phyloP scores from a whole-genome alignment of 2,329 filamentous ascomycete genomes.

The Curvularia eragrostidis region DNA sequence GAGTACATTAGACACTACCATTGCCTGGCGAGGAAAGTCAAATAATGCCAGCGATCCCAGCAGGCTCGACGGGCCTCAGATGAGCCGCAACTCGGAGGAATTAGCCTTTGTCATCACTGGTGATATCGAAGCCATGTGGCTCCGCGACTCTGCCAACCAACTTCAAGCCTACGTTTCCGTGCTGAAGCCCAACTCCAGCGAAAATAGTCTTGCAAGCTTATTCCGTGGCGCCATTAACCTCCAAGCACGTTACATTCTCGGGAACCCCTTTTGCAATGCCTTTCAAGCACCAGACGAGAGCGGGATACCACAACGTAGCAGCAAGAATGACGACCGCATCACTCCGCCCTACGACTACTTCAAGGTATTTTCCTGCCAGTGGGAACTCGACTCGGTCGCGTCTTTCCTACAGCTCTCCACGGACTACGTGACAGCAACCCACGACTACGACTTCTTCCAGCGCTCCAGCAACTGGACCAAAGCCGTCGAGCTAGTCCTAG shows the following conservation, averaged over 20 bases:
- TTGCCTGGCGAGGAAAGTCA: constrained; percentile 69
- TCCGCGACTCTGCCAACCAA: constrained; percentile 68
- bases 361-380: constrained; percentile 60
- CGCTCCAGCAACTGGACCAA: constrained; percentile 54
- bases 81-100: constrained; percentile 51
- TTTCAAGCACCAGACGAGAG: constrained; percentile 60
- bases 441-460: constrained; percentile 56
- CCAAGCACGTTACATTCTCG: constrained; percentile 71
- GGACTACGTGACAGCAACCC: constrained; percentile 56
- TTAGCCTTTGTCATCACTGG: constrained; percentile 65
- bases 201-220: constrained; percentile 64
- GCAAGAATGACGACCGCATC: constrained; percentile 52
- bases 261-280: constrained; percentile 62
- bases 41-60: constrained; percentile 48
- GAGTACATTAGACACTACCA: constrained; percentile 77
- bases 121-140: constrained; percentile 64
- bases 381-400: constrained; percentile 60
- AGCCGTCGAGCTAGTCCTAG: constrained; percentile 53
- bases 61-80: constrained; percentile 6
- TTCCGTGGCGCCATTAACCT: constrained; percentile 76
- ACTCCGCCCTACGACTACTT: constrained; percentile 52
- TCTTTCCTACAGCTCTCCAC: constrained; percentile 57
- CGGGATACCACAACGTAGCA: constrained; percentile 47
- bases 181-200: constrained; percentile 57
- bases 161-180: constrained; percentile 71